Base-by-base conservation (phyloP, 305 asterid species). In the Fraxinus latifolia region DNA sequence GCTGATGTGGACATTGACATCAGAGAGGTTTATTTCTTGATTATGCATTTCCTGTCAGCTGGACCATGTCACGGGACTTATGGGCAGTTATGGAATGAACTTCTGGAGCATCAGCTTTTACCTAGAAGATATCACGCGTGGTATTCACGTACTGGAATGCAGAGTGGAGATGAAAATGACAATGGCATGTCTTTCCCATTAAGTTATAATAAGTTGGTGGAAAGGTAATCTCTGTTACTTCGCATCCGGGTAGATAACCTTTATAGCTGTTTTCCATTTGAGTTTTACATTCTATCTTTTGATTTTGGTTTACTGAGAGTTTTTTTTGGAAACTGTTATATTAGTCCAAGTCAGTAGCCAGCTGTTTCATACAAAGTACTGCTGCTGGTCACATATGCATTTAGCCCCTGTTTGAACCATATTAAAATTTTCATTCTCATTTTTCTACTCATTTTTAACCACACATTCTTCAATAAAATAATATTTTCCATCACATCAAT, bases 121-220 rank as follows among this genome's bases (percentile, higher is more conserved):
- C 97, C 98, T 27, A 91, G 98, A 89, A 89, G 99, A 89, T 95
- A 93, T 84, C 98, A 95, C 86, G 92, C 98, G 25, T 95, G 98
- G 97, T 90, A 95, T 91, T 95, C 99, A 68, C 93, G 97, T 76
- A 86, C 90, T 79, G 96, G 98, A 65, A 74, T 58, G 82, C 91
- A 68, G 73, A 92, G 93, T 55, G 94, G 97, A 79, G 92, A 94
- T 79, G 97, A 90, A 90, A 89, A 95, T 86, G 98, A 94, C 86
- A 97, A 95, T 87, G 99, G 97, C 83, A 82, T 84, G 80, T 95
- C 98, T 60, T 91, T 93, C 76, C 99, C 99, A 6, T 84, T 95
- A 78, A 92, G 91, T 85, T 95, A 95, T 85, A 86, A 79, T 87
- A 88, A 89, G 80, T 86, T 95, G 93, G 94, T 91, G 76, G 94